Base-by-base conservation (phyloP, 2,329 filamentous ascomycete species). In the Ophiostoma piceae region DNA sequence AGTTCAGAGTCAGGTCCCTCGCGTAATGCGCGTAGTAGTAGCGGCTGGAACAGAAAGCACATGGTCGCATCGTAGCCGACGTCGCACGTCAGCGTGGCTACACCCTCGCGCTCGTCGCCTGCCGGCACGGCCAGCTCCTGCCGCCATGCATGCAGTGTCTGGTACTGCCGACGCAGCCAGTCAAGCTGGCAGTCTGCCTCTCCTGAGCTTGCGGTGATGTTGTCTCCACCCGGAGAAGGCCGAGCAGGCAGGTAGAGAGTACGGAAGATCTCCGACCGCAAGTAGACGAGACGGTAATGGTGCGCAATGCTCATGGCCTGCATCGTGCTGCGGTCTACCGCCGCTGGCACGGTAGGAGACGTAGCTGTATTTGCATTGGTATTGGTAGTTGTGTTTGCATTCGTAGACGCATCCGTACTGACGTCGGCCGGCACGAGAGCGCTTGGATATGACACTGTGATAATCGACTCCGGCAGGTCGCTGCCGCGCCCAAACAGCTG, bases 401-500 rank as follows among this genome's bases (percentile, higher is more conserved):
- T 2, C 14, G 62, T 11, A 35, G 62, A 11, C 11, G 26, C 8
- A 7, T 4, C 11, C 3, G n/a, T 26, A 8, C 26, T 9, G 22
- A 29, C 26, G 7, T 29, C 57, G 16, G 54, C 51, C 5, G 68
- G 41, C 35, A 67, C 37, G 2, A 70, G 19, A 1, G 68, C 26
- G 35, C 54, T 72, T 66, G 77, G 77, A 72, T 79, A 79, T 41
- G 78, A 75, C 2, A 77, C 76, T 0, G 77, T 79, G 69, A 79
- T 79, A 64, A 78, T 78, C 0, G 77, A 74, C 73, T 79, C 78
- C 5, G 77, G 76, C n/a, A 79, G 72, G 70, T 79, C 78, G 14
- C 76, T 77, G 26, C 77, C 76, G 54, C 78, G 76, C 29, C 78
- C 78, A 70, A 79, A 77, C n/a, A 79, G 74, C 71, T 79, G 78